Percentiles rank a stretch among this genome's conserved stretches.
These are phyloP conservation scores for Mucor ambiguus DNA, from an alignment of 371 early-diverging fungal genomes.

Conservation along the genomic window DNA sequence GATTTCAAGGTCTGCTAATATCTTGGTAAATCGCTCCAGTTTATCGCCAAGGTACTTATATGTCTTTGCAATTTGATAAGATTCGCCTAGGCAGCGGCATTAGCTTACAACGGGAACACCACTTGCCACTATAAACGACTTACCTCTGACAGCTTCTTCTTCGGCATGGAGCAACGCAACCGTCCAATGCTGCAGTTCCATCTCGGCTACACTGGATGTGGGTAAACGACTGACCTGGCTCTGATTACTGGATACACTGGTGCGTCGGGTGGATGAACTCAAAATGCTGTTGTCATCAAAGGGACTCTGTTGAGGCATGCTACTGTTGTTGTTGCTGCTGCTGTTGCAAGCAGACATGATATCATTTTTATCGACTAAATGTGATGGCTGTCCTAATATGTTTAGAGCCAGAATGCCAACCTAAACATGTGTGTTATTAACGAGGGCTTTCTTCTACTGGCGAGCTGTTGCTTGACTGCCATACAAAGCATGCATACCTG, in stretches of 20 bases:
- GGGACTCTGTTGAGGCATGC: constrained; percentile 16
- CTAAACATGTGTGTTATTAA: constrained; percentile 29
- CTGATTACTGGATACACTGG: constrained; percentile 49
- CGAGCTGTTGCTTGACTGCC: no score
- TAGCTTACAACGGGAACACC: no score
- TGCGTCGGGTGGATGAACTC: constrained; percentile 47
- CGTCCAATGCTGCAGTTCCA: constrained; percentile 47
- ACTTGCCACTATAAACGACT: background rate
- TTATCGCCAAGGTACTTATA: constrained; percentile 47
- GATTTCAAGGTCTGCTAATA: constrained; percentile 58
- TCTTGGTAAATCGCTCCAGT: constrained; percentile 49
- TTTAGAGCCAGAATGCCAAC: constrained; percentile 65
- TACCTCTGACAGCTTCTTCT: constrained; percentile 43
- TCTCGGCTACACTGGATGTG: constrained; percentile 33
- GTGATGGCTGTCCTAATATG: constrained; percentile 49
- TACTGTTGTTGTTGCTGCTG: no score
- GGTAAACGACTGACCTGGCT: constrained; percentile 31
- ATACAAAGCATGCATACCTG: constrained; percentile 50
- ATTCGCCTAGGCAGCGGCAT: constrained; percentile 36
- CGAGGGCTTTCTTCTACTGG: no score
- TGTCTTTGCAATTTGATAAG: constrained; percentile 60
- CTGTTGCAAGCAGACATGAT: constrained; percentile 5
- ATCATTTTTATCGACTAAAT: constrained; percentile 12
- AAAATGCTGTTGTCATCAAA: constrained; percentile 44
- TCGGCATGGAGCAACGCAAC: constrained; percentile 39